These are phyloP conservation scores for Myriangium duriaei DNA, from an alignment of 2,329 filamentous ascomycete genomes.

Conservation along the genomic window DNA sequence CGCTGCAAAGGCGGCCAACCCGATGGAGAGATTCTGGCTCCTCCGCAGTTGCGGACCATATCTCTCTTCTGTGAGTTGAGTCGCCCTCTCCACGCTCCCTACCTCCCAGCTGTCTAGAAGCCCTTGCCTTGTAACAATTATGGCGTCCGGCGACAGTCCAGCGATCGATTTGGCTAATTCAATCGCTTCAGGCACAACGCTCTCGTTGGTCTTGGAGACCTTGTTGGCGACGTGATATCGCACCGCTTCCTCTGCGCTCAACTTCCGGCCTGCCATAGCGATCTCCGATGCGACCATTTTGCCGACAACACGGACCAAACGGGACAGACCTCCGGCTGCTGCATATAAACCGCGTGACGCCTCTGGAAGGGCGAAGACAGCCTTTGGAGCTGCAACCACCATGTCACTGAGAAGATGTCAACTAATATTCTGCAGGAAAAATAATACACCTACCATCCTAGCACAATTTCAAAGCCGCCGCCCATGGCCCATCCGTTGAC, in stretches of 20 bases:
- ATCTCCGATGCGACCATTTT: conserved; percentile 38
- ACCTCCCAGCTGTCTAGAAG: conserved; percentile 30
- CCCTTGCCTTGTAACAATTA: conserved; percentile 30
- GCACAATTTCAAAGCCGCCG: conserved; percentile 44
- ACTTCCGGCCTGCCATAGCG: conserved; percentile 35
- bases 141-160: conserved; percentile 27
- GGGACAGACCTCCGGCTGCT: conserved; percentile 38
- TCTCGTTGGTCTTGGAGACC: conserved; percentile 23
- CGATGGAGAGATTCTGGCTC: too few species aligned
- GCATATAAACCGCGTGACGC: conserved; percentile 41
- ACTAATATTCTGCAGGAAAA: background rate
- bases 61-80: too few species aligned
- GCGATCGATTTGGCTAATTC: conserved; percentile 26
- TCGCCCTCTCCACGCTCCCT: conserved; percentile 30
- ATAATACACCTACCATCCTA: conserved; percentile 36
- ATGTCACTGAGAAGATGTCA: conserved; percentile 31
- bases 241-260: conserved; percentile 33
- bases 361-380: conserved; percentile 41
- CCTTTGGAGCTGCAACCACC: conserved; percentile 39
- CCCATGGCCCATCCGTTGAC: conserved; percentile 46
- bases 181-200: conserved; percentile 26
- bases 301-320: conserved; percentile 36
- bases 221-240: conserved; percentile 30
- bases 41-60: too few species aligned
- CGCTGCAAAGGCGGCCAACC: too few species aligned